Base-by-base conservation (phyloP, 2,329 filamentous ascomycete genomes). In the Periglandula ipomoeae region DNA sequence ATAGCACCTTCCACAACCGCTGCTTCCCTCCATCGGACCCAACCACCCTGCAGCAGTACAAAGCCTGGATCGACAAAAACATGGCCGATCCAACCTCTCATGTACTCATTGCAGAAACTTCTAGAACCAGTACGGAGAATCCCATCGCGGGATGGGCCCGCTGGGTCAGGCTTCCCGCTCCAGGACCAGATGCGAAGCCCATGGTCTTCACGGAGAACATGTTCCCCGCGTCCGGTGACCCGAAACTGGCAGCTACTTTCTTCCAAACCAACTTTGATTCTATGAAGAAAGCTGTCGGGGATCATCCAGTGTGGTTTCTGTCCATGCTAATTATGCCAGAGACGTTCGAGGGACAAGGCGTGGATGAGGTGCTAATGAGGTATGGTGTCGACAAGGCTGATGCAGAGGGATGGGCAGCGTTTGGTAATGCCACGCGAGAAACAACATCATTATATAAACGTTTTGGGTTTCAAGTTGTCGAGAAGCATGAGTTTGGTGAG, bases 201-300 rank as follows among this genome's bases (percentile, higher is more conserved):
- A 22, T 17, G 6, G 59, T 57, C 19, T 53, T 67, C 32, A 52
- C 55, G 2, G 43, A 58, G 2, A 51, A 52, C 38, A 38, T 59
- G 13, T 64, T 57, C 41, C 58, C 60, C 6, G 46, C 55, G 9
- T 44, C 48, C 4, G 58, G 59, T 11, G 56, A 64, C 22, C 63
- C 57, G 41, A 55, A 55, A 24, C 55, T 70, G 10, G 71, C 67
- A 0, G 58, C 61, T 9, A 44, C 57, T 6, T 75, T 75, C 60
- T 74, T 75, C 46, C 61, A 62, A 47, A 53, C 52, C 5, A 64
- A 62, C 20, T 50, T 49, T 35, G 55, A 59, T 30, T 59, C 53
- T 2, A 52, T 53, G 17, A 38, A 32, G 6, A 49, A 56, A 10
- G 41, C 64, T 35, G 58, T 68, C 50, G 57, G 52, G 7, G 56